These are phyloP conservation scores for Hanseniaspora uvarum DNA, from an alignment of 1,139 yeast species.

Conservation along the genomic window DNA sequence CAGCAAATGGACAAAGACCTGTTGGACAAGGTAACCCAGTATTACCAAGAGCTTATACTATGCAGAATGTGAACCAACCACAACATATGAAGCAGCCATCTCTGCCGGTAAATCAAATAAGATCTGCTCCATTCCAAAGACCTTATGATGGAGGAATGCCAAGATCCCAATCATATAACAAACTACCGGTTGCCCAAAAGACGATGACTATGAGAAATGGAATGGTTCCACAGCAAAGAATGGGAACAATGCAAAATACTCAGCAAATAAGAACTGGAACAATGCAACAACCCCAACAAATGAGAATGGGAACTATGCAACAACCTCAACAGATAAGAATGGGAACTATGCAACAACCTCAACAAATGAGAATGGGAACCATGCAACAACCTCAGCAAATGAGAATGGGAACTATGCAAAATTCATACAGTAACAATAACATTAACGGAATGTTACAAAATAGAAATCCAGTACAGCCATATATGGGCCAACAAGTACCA, in stretches of 20 bases:
- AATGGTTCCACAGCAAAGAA: not conserved
- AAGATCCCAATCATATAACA: constrained; percentile 12
- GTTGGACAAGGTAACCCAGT: not conserved
- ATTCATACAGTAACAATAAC: not conserved
- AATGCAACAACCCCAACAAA: constrained; percentile 1
- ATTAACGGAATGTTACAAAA: constrained; percentile 1
- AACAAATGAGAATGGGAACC: not conserved
- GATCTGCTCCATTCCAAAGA: not conserved
- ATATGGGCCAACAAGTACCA: constrained; percentile 10
- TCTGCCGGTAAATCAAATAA: not conserved
- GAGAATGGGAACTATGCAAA: constrained; percentile 5
- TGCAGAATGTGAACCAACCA: constrained; percentile 9
- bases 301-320: constrained; percentile 4
- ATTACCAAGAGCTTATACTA: constrained; percentile 14
- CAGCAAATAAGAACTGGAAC: not conserved
- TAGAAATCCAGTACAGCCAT: not conserved
- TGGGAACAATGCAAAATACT: constrained; percentile 3
- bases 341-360: not conserved
- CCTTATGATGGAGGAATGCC: constrained; percentile 6
- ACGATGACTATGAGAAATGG: not conserved
- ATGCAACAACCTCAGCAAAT: not conserved
- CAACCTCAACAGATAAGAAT: not conserved
- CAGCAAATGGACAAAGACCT: constrained; percentile 3
- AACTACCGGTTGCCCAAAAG: not conserved
- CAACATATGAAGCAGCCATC: constrained; percentile 6